Conservation (phyloP, 345 rosid species). For the Anastatica hierochuntica region DNA sequence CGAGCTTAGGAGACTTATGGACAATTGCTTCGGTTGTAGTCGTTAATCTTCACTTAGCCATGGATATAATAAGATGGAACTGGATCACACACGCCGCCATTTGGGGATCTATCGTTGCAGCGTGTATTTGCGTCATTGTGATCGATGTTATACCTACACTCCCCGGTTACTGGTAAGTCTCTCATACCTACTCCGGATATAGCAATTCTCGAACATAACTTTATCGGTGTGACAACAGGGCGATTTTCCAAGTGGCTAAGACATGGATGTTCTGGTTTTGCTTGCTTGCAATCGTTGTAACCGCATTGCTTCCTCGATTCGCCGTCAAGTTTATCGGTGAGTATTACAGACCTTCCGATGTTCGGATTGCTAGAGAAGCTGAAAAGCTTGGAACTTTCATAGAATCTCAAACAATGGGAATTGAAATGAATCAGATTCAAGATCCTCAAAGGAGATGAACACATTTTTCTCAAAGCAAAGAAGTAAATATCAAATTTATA, state of each 20-base stretch:
- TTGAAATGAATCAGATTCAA: constrained; percentile 69
- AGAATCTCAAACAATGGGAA: constrained; percentile 33
- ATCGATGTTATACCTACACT: constrained; percentile 63
- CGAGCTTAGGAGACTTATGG: constrained; percentile 94
- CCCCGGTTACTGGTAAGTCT: constrained; percentile 79
- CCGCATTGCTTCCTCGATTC: constrained; percentile 60
- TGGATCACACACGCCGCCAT: constrained; percentile 84
- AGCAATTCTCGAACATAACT: not conserved
- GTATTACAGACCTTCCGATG: constrained; percentile 58
- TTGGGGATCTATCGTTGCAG: constrained; percentile 93
- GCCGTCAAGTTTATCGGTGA: constrained; percentile 53
- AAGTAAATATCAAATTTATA: constrained; percentile 18
- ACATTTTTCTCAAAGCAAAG: constrained; percentile 2
- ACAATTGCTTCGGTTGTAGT: constrained; percentile 76
- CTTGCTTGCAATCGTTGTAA: constrained; percentile 56
- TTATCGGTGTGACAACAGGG: constrained; percentile 45
- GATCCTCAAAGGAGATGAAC: constrained; percentile 31
- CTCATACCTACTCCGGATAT: not conserved
- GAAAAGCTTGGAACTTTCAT: constrained; percentile 46
- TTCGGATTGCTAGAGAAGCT: constrained; percentile 67
- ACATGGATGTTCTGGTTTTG: constrained; percentile 71
- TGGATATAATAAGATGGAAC: constrained; percentile 87
- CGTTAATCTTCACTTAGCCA: constrained; percentile 83
- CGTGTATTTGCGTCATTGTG: constrained; percentile 58
- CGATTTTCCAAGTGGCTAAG: constrained; percentile 52